phyloP scores from a whole-genome alignment of 2,329 filamentous ascomycete genomes.

The Cladosporium sp. region DNA sequence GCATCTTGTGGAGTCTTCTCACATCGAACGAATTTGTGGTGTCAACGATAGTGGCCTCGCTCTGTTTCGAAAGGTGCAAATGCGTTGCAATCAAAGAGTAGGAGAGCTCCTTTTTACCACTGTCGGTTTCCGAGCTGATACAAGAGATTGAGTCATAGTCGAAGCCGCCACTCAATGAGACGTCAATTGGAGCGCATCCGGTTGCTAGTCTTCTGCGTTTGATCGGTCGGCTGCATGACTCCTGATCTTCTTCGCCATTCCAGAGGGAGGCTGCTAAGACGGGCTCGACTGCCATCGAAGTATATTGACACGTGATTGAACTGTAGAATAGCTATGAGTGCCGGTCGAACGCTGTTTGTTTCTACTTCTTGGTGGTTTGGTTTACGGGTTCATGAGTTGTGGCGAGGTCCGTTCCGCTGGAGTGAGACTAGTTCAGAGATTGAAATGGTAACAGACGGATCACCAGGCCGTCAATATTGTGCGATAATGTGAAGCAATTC shows the following conservation, averaged over 20 bases:
- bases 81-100: conserved; percentile 36
- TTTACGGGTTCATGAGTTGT: neutral
- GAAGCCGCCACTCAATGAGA: conserved; percentile 35
- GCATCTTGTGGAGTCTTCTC: conserved; percentile 31
- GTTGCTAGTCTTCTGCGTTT: conserved; percentile 18
- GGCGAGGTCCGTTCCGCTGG: too few species aligned
- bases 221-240: neutral
- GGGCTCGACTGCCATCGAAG: neutral
- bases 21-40: conserved; percentile 45
- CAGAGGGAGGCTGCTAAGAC: conserved; percentile 4
- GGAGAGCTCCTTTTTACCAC: conserved; percentile 25
- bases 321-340: too few species aligned
- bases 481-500: too few species aligned
- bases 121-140: conserved; percentile 32
- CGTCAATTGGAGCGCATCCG: conserved; percentile 32
- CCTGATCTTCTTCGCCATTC: neutral
- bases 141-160: conserved; percentile 32
- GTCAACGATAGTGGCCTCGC: conserved; percentile 43
- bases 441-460: too few species aligned
- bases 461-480: too few species aligned
- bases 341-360: too few species aligned
- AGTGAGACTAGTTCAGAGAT: too few species aligned
- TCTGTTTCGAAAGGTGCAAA: conserved; percentile 28
- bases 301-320: neutral
- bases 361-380: neutral